Conservation (phyloP, 2,329 filamentous ascomycete genomes). For the Fusarium sp. region DNA sequence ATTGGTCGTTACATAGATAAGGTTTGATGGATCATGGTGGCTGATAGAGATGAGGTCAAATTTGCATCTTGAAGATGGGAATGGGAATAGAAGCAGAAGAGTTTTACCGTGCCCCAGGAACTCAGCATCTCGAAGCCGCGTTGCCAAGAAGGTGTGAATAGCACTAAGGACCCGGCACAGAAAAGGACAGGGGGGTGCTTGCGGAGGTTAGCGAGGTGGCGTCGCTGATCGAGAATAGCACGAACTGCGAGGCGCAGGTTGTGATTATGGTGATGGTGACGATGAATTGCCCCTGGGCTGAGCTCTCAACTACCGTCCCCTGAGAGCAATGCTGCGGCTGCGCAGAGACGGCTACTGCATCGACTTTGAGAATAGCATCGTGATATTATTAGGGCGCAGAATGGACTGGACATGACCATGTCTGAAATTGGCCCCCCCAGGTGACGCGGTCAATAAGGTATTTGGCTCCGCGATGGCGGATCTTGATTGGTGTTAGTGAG, state of each 20-base stretch:
- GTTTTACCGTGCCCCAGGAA: not conserved
- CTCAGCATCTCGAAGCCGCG: not conserved
- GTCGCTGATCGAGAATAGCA: not conserved
- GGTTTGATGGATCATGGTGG: not conserved
- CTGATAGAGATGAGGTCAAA: not conserved
- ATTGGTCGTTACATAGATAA: not conserved
- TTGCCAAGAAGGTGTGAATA: slow-evolving; percentile 1
- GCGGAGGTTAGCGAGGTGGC: slow-evolving; percentile 8
- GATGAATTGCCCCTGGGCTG: not conserved
- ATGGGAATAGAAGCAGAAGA: not conserved
- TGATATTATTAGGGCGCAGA: not conserved
- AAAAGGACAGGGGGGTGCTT: slow-evolving; percentile 1
- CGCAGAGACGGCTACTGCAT: not conserved
- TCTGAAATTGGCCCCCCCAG: not conserved
- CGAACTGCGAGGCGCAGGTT: not conserved
- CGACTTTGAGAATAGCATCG: not conserved
- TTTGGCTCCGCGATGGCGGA: not conserved
- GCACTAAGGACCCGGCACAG: not conserved
- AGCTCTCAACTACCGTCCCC: not conserved
- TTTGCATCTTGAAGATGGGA: not conserved
- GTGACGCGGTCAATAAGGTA: slow-evolving; percentile 4
- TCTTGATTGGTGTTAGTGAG: not conserved
- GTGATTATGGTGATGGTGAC: slow-evolving; percentile 3
- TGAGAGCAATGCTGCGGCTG: not conserved
- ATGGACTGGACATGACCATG: not conserved